phyloP scores from a whole-genome alignment of 2,329 filamentous ascomycete species.

The Aspergillus udagawae region DNA sequence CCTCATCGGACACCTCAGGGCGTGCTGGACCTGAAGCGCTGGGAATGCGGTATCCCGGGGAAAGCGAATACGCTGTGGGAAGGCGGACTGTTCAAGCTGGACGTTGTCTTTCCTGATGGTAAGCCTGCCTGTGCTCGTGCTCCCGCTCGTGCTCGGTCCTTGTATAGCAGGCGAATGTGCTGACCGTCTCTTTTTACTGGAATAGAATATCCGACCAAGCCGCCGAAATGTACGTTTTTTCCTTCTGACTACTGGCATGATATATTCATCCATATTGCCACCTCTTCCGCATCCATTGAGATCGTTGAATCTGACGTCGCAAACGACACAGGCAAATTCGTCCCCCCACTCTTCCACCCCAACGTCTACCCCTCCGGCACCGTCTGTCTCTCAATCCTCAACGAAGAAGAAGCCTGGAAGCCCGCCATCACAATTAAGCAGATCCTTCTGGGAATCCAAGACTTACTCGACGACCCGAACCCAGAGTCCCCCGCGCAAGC shows the following conservation, averaged over 20 bases:
- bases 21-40: constrained; percentile 85
- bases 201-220: constrained; percentile 95
- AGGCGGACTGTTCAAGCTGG: constrained; percentile 93
- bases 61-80: constrained; percentile 98
- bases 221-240: constrained; percentile 79
- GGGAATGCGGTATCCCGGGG: constrained; percentile 95
- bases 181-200: constrained; percentile 4
- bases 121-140: constrained; percentile 32
- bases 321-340: constrained; percentile 74
- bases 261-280: not conserved
- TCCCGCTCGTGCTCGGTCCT: not conserved
- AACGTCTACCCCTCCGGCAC: constrained; percentile 98
- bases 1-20: constrained; percentile 75
- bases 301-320: not conserved
- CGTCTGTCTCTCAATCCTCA: constrained; percentile 93
- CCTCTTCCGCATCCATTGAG: not conserved
- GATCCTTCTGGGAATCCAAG: constrained; percentile 92
- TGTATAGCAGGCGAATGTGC: not conserved
- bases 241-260: not conserved
- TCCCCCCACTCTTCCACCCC: constrained; percentile 91
- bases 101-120: constrained; percentile 91
- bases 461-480: constrained; percentile 92
- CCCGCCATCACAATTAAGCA: constrained; percentile 98
- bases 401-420: constrained; percentile 98
- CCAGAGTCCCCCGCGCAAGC: constrained; percentile 95